Evolutionary conservation across 2,329 filamentous ascomycete genomes (phyloP), one percentile per base, ranked within the genome.

Genomic region (Beauveria asiatica): DNA sequence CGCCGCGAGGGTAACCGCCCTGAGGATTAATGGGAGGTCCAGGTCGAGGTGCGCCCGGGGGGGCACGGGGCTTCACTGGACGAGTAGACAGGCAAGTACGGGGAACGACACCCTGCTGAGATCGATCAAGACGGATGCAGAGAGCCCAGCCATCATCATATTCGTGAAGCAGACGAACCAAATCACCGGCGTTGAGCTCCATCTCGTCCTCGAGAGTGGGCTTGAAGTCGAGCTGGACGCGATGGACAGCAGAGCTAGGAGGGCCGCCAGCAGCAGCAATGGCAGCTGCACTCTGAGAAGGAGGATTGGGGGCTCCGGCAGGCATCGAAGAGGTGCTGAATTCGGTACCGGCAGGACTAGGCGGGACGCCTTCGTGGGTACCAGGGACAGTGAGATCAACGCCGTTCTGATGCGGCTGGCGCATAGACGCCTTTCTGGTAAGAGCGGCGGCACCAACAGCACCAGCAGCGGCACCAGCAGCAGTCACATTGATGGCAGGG

Each of bases 91-190:
- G 81, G 76, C 94, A 99, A 42, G 92, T 96, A 66, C 94, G 86
- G 16, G 94, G 94, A 61, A 89, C 90, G 57, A 97, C 94, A 78
- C 94, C 94, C 78, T 97, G 92, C 68, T 89, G 82, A 62, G 91
- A 92, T 64, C 92, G 88, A 74, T 97, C 92, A 68, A 97, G 86
- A 65, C 88, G 88, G 66, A 92, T 89, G 74, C 92, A 97, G 59
- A 97, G 89, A 69, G 92, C 90, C 94, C 94, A 99, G 68, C 94
- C 94, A 75, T 99, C 94, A 70, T 99, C 94, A 69, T 97, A 99
- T 75, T 96, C 92, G 70, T 97, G 93, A 57, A 97, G 80, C 64
- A 99, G 79, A 64, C 93, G 84, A 55, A 97, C 90, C 53, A 99
- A 80, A 64, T 95, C 87, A 57, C 94, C 94, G 61, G 87, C 84